A percentile compares a stretch with the other conserved stretches of the same genome.
Evolutionary conservation across 2,329 filamentous ascomycete genomes (phyloP).

Genomic region (Xylariaceae sp.): DNA sequence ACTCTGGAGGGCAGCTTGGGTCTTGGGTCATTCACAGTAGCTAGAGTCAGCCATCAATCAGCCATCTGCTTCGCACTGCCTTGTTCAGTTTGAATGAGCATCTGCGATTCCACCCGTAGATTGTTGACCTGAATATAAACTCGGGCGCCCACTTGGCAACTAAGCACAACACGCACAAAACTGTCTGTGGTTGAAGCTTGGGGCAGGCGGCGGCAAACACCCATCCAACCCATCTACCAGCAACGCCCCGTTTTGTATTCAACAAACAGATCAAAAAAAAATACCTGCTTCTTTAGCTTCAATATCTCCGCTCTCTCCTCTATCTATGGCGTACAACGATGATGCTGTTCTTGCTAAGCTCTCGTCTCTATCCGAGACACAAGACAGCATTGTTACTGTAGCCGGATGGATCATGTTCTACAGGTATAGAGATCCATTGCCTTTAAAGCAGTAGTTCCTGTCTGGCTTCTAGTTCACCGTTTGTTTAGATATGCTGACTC

Average conservation of each 20-base stretch:
- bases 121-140: slow-evolving; percentile 33
- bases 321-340: slow-evolving; percentile 88
- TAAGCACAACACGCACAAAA: neutral
- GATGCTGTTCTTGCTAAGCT: slow-evolving; percentile 95
- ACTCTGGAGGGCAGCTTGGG: slow-evolving; percentile 15
- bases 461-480: slow-evolving; percentile 2
- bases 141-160: slow-evolving; percentile 1
- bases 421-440: slow-evolving; percentile 63
- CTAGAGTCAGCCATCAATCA: slow-evolving; percentile 27
- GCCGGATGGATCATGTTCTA: slow-evolving; percentile 99
- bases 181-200: neutral
- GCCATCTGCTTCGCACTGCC: slow-evolving; percentile 26
- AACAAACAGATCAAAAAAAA: neutral
- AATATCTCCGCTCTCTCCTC: neutral
- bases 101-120: slow-evolving; percentile 31
- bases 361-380: slow-evolving; percentile 93
- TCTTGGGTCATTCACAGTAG: slow-evolving; percentile 22
- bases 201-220: neutral
- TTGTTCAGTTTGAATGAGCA: slow-evolving; percentile 27
- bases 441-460: neutral
- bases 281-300: neutral
- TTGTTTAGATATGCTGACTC: slow-evolving; percentile 40
- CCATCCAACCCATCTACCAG: neutral
- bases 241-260: neutral
- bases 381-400: slow-evolving; percentile 94